These are phyloP conservation scores for Hirschioporus abietinus DNA, from an alignment of 768 basidiomycete species.

Conservation along the genomic window DNA sequence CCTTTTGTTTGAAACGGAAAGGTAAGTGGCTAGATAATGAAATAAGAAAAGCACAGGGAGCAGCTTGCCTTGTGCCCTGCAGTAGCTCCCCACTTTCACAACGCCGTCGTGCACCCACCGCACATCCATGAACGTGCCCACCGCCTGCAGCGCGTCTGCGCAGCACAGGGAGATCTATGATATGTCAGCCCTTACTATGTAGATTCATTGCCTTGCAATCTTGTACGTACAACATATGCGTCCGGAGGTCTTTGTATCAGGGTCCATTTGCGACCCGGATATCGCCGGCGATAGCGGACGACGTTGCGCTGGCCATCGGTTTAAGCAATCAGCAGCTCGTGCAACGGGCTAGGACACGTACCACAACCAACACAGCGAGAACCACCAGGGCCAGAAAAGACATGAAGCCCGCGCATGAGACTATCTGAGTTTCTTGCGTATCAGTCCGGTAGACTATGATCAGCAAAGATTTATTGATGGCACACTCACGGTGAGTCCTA, in stretches of 20 bases:
- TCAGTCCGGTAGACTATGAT: not conserved
- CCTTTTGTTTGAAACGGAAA: constrained; percentile 22
- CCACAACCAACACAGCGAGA: constrained; percentile 27
- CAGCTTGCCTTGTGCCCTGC: constrained; percentile 30
- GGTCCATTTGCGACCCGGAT: constrained; percentile 15
- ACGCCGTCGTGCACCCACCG: constrained; percentile 31
- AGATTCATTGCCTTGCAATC: not conserved
- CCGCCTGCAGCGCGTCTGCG: constrained; percentile 33
- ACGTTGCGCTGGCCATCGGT: constrained; percentile 21
- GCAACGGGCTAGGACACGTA: constrained; percentile 12
- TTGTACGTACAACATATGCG: constrained; percentile 31
- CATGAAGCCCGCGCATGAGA: constrained; percentile 28
- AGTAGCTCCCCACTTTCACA: constrained; percentile 29
- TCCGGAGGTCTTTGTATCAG: constrained; percentile 34
- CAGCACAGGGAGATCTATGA: constrained; percentile 19
- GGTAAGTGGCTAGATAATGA: not conserved
- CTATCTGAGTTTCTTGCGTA: constrained; percentile 22
- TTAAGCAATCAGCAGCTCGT: constrained; percentile 1
- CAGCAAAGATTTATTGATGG: constrained; percentile 1
- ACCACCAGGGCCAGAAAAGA: constrained; percentile 28
- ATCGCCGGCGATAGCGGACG: constrained; percentile 20
- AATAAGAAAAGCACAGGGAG: not conserved
- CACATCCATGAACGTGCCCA: constrained; percentile 33
- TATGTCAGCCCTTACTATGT: constrained; percentile 3
- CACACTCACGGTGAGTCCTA: constrained; percentile 28